Base-by-base conservation (phyloP, 768 basidiomycete species). In the Auriscalpium orientale region DNA sequence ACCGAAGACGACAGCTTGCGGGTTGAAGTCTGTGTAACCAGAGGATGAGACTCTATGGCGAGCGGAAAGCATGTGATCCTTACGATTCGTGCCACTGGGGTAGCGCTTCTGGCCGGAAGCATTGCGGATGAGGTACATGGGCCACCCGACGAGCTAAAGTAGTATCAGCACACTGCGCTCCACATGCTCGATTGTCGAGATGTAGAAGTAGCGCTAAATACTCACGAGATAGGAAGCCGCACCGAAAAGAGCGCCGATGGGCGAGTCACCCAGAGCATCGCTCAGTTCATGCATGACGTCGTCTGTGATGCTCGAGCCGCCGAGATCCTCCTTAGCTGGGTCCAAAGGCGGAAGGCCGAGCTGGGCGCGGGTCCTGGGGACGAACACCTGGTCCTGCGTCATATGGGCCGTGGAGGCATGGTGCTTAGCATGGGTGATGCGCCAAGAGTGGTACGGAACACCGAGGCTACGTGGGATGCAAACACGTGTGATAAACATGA, bases 391-490 rank as follows among this genome's bases (percentile, higher is more conserved):
- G 64, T 98, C 95, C 62, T 94, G 85, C 34, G 88, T 89, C 82
- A 97, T 82, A 71, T 98, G 95, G 15, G 79, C 89, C 5, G 94
- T 97, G 0, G 89, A 86, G 15, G 95, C 95, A 70, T 99, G 95
- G 72, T 99, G 95, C 70, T 93, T 91, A 22, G 81, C 91, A 68
- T 98, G 95, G 4, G 85, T 86, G 67, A 97, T 91, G 60, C 92
- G 81, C 95, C 95, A 98, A 5, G 92, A 90, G 68, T 98, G 93
- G 74, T 92, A 99, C 6, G 95, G 95, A 13, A 98, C 95, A 49
- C 95, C 87, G 56, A 98, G 82, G 53, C 91, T 91, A 59, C 35
- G 65, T 18, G 49, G n/a, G n/a, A 28, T 28, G 36, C 46, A 45
- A 51, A 13, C 47, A 53, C 46, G 44, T 28, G 38, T 34, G 20